These are phyloP conservation scores for Penicillium sp. DNA, from an alignment of 2,329 filamentous ascomycete genomes.

Conservation along the genomic window DNA sequence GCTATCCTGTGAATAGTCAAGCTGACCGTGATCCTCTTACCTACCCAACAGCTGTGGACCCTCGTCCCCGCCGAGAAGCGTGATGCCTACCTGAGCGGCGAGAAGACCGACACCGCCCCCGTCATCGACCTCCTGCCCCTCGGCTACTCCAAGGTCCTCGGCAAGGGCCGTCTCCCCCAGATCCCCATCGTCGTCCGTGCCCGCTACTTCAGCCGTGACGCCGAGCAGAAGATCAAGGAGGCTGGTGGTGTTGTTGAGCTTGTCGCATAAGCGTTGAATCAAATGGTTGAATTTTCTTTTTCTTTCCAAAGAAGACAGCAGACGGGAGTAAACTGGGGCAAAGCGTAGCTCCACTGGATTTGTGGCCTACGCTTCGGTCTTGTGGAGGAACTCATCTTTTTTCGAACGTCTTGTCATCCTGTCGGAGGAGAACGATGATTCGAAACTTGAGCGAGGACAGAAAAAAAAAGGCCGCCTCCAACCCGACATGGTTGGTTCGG, in stretches of 20 bases:
- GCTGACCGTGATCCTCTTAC: conserved; percentile 14
- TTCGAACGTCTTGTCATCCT: conserved; percentile 19
- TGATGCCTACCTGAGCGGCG: conserved; percentile 75
- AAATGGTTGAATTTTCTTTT: conserved; percentile 10
- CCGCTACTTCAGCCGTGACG: conserved; percentile 89
- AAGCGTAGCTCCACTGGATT: conserved; percentile 18
- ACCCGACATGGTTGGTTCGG: conserved; percentile 22
- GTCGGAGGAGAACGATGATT: conserved; percentile 19
- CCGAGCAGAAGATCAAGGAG: conserved; percentile 98
- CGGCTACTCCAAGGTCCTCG: conserved; percentile 97
- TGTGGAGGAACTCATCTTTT: conserved; percentile 17
- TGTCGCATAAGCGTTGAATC: conserved; percentile 63
- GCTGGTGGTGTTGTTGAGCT: conserved; percentile 94
- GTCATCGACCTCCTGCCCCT: conserved; percentile 96
- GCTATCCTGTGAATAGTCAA: conserved; percentile 3
- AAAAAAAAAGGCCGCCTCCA: conserved; percentile 28
- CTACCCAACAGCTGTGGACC: conserved; percentile 69
- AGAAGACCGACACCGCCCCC: conserved; percentile 86
- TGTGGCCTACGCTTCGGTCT: conserved; percentile 23
- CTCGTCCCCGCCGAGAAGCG: conserved; percentile 90
- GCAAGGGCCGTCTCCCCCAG: conserved; percentile 92
- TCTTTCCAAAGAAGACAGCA: conserved; percentile 20
- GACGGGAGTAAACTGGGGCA: conserved; percentile 20
- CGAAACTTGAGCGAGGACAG: conserved; percentile 12
- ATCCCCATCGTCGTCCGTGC: conserved; percentile 92